phyloP scores from a whole-genome alignment of 208 protist species.

The Leishmania tarentolae region DNA sequence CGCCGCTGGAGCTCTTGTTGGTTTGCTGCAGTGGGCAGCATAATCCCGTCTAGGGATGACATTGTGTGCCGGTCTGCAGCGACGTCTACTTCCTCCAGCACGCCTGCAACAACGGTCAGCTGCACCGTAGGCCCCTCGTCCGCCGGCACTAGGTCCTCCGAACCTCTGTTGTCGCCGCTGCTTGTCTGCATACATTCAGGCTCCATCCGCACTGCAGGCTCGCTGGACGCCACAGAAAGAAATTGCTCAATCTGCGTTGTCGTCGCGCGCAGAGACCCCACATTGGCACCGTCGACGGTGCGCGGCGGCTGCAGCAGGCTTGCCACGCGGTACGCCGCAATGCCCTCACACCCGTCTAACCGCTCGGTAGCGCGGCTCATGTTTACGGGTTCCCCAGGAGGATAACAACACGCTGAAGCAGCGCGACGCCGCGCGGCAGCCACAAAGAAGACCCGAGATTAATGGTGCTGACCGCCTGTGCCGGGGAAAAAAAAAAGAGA shows the following conservation, averaged over 20 bases:
- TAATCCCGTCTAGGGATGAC: constrained; percentile 35
- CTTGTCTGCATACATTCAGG: constrained; percentile 12
- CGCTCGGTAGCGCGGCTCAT: constrained; percentile 17
- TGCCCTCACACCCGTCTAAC: constrained; percentile 15
- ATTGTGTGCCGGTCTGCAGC: constrained; percentile 1
- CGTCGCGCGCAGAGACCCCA: constrained; percentile 41
- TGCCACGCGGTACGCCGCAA: constrained; percentile 32
- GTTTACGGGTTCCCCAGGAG: not conserved
- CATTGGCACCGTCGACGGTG: constrained; percentile 3
- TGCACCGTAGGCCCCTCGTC: constrained; percentile 41
- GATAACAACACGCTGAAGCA: constrained; percentile 10
- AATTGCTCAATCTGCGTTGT: constrained; percentile 63
- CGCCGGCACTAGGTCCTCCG: not conserved
- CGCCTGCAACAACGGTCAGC: constrained; percentile 83
- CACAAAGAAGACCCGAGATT: constrained; percentile 14
- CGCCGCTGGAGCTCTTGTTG: constrained; percentile 48
- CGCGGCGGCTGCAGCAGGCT: constrained; percentile 32
- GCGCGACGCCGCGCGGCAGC: not conserved
- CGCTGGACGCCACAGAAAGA: constrained; percentile 41
- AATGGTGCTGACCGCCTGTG: not conserved
- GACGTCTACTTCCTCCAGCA: constrained; percentile 55
- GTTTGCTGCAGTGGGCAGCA: constrained; percentile 67
- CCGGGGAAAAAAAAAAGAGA: constrained; percentile 7
- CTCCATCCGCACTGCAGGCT: constrained; percentile 68
- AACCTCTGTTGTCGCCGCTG: not conserved